Evolutionary conservation across 1,284 basidiomycete genomes (phyloP).

Genomic region (Pseudozyma thailandica): DNA sequence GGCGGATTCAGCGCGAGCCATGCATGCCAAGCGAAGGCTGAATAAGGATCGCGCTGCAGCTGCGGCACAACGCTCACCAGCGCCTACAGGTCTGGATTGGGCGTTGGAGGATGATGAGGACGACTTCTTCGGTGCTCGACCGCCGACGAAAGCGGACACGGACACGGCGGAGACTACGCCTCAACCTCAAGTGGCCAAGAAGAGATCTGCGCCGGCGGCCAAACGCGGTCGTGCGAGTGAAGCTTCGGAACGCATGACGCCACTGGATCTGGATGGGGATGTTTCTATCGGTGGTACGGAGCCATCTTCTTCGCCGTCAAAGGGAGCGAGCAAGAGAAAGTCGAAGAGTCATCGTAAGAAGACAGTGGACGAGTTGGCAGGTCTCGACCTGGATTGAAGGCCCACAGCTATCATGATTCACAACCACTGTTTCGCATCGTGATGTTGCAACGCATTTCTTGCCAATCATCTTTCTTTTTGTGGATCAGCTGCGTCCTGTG

Average conservation of each 20-base stretch:
- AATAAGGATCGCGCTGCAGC: conserved; percentile 55
- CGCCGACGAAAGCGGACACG: conserved; percentile 41
- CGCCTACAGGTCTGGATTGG: conserved; percentile 49
- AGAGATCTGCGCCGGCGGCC: conserved; percentile 10
- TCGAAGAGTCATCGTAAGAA: conserved; percentile 53
- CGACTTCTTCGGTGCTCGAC: conserved; percentile 64
- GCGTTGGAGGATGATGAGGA: conserved; percentile 67
- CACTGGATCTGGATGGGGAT: conserved; percentile 33
- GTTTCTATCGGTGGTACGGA: conserved; percentile 14
- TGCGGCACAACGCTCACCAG: conserved; percentile 25
- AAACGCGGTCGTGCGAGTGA: conserved; percentile 37
- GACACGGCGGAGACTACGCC: conserved; percentile 52
- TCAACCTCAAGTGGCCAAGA: conserved; percentile 35
- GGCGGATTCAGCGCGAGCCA: conserved; percentile 63
- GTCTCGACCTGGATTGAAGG: conserved; percentile 23
- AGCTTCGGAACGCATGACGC: conserved; percentile 38
- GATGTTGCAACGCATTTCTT: too few species aligned
- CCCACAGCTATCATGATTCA: too few species aligned
- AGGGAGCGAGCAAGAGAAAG: conserved; percentile 32
- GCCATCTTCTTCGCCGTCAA: conserved; percentile 20
- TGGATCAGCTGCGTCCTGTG: too few species aligned
- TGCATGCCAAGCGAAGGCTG: conserved; percentile 59
- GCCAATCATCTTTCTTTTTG: too few species aligned
- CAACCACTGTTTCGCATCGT: too few species aligned
- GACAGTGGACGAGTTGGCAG: conserved; percentile 50